Evolutionary conservation across 106 monocot genomes (phyloP).

Genomic region (Dendrobium catenatum): DNA sequence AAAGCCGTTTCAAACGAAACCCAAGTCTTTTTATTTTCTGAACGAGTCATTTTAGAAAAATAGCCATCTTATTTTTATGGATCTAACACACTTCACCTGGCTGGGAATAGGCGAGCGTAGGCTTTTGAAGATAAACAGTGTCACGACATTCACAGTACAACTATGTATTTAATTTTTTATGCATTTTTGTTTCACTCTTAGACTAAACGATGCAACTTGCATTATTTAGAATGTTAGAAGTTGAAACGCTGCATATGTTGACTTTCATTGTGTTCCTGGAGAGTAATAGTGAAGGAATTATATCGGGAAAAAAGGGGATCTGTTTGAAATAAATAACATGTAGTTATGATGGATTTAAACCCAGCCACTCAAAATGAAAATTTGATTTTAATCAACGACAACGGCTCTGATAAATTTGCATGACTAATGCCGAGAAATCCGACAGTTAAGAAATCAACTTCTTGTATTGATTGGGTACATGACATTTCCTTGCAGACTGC

Average conservation of each 20-base stretch:
- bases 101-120: too few species aligned
- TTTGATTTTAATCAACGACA: too few species aligned
- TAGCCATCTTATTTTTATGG: background rate
- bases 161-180: background rate
- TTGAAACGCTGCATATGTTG: too few species aligned
- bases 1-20: too few species aligned
- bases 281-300: too few species aligned
- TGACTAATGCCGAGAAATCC: background rate
- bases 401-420: background rate
- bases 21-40: too few species aligned
- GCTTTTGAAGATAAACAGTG: too few species aligned
- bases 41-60: too few species aligned
- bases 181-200: background rate
- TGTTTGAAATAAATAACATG: too few species aligned
- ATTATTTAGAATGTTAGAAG: background rate
- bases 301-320: too few species aligned
- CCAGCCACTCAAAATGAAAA: background rate
- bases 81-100: background rate
- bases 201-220: background rate
- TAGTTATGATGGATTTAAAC: background rate
- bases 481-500: conserved; percentile 53
- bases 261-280: too few species aligned
- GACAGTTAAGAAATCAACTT: background rate
- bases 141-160: too few species aligned
- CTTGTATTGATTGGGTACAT: background rate